Percentiles rank a stretch among this genome's conserved stretches.
These are phyloP conservation scores for Phoma sp. DNA, from an alignment of 2,329 filamentous ascomycete genomes.

Conservation along the genomic window DNA sequence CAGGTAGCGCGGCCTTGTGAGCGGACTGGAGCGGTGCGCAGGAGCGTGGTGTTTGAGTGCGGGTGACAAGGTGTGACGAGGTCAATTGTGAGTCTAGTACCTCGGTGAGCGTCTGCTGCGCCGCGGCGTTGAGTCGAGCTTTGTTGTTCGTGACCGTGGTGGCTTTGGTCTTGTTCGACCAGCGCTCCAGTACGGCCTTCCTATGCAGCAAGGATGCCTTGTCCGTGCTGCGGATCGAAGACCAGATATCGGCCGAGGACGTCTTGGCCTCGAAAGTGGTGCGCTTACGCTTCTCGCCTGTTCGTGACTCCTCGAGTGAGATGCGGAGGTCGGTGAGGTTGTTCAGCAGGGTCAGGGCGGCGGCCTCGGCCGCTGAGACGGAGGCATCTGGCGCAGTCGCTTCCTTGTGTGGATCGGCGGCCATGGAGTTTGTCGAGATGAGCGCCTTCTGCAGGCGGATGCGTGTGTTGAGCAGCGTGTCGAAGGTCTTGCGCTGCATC, in stretches of 20 bases:
- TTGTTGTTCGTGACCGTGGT: conserved; percentile 61
- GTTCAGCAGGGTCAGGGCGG: conserved; percentile 84
- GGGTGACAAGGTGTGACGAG: conserved; percentile 71
- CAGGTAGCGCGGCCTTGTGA: conserved; percentile 30
- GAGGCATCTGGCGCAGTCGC: conserved; percentile 55
- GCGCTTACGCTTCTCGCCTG: conserved; percentile 68
- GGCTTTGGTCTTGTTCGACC: conserved; percentile 80
- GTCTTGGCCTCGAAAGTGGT: conserved; percentile 61
- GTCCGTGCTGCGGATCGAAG: conserved; percentile 73
- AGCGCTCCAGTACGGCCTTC: conserved; percentile 81
- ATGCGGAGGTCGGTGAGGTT: conserved; percentile 75
- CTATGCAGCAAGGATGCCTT: conserved; percentile 65
- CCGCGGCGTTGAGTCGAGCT: conserved; percentile 65
- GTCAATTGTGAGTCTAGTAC: conserved; percentile 74
- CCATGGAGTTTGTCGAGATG: conserved; percentile 75
- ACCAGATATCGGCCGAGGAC: conserved; percentile 73
- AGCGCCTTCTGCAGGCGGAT: conserved; percentile 94
- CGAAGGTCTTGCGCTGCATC: conserved; percentile 83
- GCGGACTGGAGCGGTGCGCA: conserved; percentile 75
- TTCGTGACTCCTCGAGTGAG: conserved; percentile 61
- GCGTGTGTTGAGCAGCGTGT: conserved; percentile 85
- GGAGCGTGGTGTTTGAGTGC: conserved; percentile 75
- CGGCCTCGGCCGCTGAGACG: conserved; percentile 81
- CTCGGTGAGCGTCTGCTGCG: conserved; percentile 69
- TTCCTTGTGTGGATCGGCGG: conserved; percentile 29